Base-by-base conservation (phyloP, 352 stramenopile genomes). In the Blastocystis sp. region DNA sequence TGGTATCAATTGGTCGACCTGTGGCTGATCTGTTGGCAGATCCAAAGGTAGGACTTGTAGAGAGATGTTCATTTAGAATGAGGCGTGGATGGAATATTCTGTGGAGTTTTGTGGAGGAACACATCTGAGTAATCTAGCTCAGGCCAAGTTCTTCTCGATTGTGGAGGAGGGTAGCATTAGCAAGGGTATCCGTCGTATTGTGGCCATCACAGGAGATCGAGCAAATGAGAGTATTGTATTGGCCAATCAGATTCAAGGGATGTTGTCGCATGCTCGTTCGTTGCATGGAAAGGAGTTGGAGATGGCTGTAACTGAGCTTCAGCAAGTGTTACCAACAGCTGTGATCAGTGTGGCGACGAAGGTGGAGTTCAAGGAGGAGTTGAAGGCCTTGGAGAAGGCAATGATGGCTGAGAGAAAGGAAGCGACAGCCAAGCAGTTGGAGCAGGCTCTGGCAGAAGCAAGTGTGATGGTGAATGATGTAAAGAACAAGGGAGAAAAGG, bases 101-200 rank as follows among this genome's bases (percentile, higher is more conserved):
- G 93, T 99, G 27, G 97, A 99, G 91, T 98, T 99, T 91, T 99
- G 97, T 90, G 97, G 97, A 85, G 97, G 96, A 32, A 99, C 96
- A 4, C 97, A 99, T 89, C 87, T 98, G 46, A 91, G 91, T 73
- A 98, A 98, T 90, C 98, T 95, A 21, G 91, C 90, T 24, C 94
- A 98, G 88, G 96, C 96, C 9, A 94, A 93, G 88, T 95, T 94
- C 80, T 98, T 99, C 90, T 95, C 96, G 49, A 90, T 99, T 78
- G 94, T 97, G 42, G 95, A 98, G 89, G 96, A 98, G 89, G 94
- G 93, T 58, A 94, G 94, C 6, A 94, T 98, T 43, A 93, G 95
- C 66, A 98, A 98, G 92, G 96, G 96, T 61, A 97, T 98, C 87
- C 94, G 96, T 74, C 93, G 96, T 89, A 93, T 98, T 49, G 95